Percentiles rank a stretch among this genome's conserved stretches.
These are phyloP conservation scores for Solanum etuberosum DNA, from an alignment of 257 asterid genomes.

Conservation along the genomic window DNA sequence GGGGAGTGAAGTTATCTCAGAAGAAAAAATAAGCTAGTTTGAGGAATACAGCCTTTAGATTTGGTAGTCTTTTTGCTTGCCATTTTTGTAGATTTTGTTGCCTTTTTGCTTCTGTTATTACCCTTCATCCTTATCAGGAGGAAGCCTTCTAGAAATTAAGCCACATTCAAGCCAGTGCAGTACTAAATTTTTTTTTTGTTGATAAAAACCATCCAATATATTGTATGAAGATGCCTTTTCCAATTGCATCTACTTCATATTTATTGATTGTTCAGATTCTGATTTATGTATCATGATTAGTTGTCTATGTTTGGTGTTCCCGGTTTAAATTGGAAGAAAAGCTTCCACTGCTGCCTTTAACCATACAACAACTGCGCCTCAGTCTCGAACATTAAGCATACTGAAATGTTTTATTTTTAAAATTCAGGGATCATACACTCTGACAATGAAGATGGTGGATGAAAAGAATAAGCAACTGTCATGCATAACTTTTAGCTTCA, in stretches of 20 bases:
- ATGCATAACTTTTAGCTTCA: conserved; percentile 65
- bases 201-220: neutral
- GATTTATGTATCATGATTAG: neutral
- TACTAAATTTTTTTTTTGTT: neutral
- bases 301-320: neutral
- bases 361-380: neutral
- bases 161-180: neutral
- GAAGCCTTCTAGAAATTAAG: neutral
- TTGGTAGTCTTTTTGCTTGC: neutral
- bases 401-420: neutral
- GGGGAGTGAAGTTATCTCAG: neutral
- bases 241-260: neutral
- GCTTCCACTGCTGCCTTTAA: neutral
- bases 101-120: neutral
- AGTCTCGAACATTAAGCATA: neutral
- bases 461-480: conserved; percentile 34
- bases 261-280: neutral
- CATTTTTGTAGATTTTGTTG: neutral
- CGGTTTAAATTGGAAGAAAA: neutral
- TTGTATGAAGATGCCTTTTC: neutral
- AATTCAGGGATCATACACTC: conserved; percentile 61
- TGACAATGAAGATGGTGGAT: conserved; percentile 50
- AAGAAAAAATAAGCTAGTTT: neutral
- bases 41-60: neutral
- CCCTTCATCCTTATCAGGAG: neutral